These are phyloP conservation scores for Ogataea nitratoaversa DNA, from an alignment of 805 yeast species.

Conservation along the genomic window DNA sequence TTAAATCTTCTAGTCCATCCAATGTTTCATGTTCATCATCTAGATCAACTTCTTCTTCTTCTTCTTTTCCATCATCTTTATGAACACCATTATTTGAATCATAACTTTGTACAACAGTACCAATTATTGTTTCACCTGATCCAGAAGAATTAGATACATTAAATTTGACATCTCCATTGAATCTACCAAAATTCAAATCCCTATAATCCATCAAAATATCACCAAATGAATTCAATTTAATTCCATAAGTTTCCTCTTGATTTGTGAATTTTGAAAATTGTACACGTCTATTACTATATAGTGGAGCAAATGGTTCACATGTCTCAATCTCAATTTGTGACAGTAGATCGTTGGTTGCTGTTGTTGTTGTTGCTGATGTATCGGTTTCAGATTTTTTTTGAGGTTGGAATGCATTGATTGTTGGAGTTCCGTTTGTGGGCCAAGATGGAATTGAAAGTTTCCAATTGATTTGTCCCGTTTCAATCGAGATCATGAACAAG, in stretches of 20 bases:
- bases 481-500: slow-evolving; percentile 14
- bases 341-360: slow-evolving; percentile 29
- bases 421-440: no score
- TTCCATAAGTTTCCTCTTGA: slow-evolving; percentile 3
- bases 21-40: background rate
- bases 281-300: slow-evolving; percentile 22
- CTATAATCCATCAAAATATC: slow-evolving; percentile 6
- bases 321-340: slow-evolving; percentile 57
- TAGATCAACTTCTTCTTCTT: no score
- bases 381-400: background rate
- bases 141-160: background rate
- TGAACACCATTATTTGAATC: background rate
- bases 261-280: slow-evolving; percentile 18
- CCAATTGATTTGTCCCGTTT: slow-evolving; percentile 19
- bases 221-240: slow-evolving; percentile 13
- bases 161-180: slow-evolving; percentile 16
- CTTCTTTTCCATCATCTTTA: background rate
- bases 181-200: slow-evolving; percentile 17
- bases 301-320: slow-evolving; percentile 32
- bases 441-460: slow-evolving; percentile 9
- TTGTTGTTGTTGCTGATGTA: slow-evolving; percentile 16
- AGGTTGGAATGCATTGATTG: no score
- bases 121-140: background rate
- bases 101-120: background rate
- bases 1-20: background rate